These are phyloP conservation scores for Diaporthe helianthi DNA, from an alignment of 2,329 filamentous ascomycete genomes.

Conservation along the genomic window DNA sequence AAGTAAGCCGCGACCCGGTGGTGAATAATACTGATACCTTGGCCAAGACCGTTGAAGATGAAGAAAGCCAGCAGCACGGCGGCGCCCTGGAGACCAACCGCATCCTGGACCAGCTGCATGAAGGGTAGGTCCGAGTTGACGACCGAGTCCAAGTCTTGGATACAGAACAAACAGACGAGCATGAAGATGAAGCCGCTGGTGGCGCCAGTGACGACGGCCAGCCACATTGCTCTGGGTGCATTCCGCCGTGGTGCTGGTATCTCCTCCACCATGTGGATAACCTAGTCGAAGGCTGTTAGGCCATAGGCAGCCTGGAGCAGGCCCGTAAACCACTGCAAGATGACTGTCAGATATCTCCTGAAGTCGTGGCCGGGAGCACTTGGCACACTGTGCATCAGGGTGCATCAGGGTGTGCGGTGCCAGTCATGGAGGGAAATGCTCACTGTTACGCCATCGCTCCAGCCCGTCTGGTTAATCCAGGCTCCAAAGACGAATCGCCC, in stretches of 20 bases:
- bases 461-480: constrained; percentile 60
- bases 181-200: constrained; percentile 59
- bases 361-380: neutral
- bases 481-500: constrained; percentile 59
- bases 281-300: constrained; percentile 63
- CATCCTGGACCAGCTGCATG: constrained; percentile 53
- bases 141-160: constrained; percentile 53
- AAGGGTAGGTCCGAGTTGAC: constrained; percentile 54
- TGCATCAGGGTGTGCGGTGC: no score
- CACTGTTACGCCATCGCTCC: constrained; percentile 57
- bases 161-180: constrained; percentile 58
- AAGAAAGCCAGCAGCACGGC: constrained; percentile 57
- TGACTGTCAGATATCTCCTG: neutral
- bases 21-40: constrained; percentile 59
- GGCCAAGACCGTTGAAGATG: constrained; percentile 62
- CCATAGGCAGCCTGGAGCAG: constrained; percentile 64
- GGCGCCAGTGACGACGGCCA: constrained; percentile 58
- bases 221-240: constrained; percentile 58
- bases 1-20: constrained; percentile 58
- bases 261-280: constrained; percentile 66
- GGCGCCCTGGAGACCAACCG: constrained; percentile 50
- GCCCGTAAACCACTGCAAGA: constrained; percentile 58
- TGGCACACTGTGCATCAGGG: no score
- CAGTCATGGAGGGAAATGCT: neutral
- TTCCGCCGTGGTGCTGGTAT: constrained; percentile 59